Evolutionary conservation across 805 yeast genomes (phyloP), one percentile per base, ranked within the genome.

Genomic region (Saccharomycopsis sp.): DNA sequence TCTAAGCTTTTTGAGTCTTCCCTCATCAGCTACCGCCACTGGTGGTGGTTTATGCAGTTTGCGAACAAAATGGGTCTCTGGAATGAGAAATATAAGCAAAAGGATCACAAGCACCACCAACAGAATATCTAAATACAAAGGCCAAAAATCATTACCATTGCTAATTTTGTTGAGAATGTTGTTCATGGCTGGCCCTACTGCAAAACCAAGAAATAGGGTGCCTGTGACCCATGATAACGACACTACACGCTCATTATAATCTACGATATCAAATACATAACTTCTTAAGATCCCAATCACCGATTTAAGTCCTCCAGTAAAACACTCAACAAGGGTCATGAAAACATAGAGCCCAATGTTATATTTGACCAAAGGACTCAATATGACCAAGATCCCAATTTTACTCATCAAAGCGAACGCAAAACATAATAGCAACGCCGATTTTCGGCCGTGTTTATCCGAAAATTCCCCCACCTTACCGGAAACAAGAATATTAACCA

Each of bases 181-280:
- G 25, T 51, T 57, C 35, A 54, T 15, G 51, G 57, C 52, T 0
- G 96, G 94, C 1, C 93, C 94, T 7, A 78, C 12, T 0, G 86
- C 85, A 63, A 83, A 65, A 0, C 91, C 87, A 2, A 78, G 73
- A 65, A 80, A 85, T 54, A 86, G 70, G 17, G 80, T 70, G 9
- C 92, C 88, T 67, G 79, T 74, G 24, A 80, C 72, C 29, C 82
- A 71, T 12, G 92, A 89, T 63, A 88, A 73, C 20, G 78, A 74
- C 56, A 79, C 76, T 23, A 82, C 78, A 61, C 96, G 73, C 57
- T 80, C 75, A 38, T 74, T 76, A 0, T 88, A 79, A 20, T 83
- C 85, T 3, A 84, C 84, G 47, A 89, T 82, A 71, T 90, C 97
- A 2, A 89, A 75, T 17, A 87, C 77, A 67, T 89, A 90, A 60